Evolutionary conservation across 169 alveolate genomes (phyloP).

Genomic region (Plasmodium relictum): DNA sequence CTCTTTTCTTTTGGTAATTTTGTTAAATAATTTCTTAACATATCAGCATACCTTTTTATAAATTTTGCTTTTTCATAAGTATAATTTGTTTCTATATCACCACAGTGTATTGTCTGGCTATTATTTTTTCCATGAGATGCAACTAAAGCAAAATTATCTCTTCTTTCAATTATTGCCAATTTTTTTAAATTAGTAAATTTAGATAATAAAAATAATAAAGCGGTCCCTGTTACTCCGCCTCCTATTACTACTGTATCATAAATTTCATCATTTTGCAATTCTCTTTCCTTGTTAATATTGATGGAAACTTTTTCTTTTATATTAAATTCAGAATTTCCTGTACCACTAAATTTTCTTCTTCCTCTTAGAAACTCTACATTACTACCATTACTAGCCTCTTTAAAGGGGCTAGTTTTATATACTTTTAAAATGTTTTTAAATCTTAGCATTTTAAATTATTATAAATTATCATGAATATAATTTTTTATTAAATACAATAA

Average conservation of each 20-base stretch:
- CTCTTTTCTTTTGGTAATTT: conserved; percentile 80
- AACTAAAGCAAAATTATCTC: conserved; percentile 86
- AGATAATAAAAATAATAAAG: conserved; percentile 87
- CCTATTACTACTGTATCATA: conserved; percentile 89
- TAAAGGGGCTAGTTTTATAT: conserved; percentile 3
- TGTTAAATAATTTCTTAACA: conserved; percentile 88
- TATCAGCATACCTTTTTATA: conserved; percentile 89
- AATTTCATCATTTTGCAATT: conserved; percentile 49
- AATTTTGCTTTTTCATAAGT: conserved; percentile 86
- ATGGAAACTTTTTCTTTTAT: conserved; percentile 11
- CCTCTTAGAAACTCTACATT: not conserved
- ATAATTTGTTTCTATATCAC: conserved; percentile 91
- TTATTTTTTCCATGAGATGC: conserved; percentile 90
- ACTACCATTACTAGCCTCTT: not conserved
- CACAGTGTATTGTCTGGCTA: conserved; percentile 91
- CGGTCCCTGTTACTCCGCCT: conserved; percentile 92
- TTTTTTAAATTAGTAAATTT: conserved; percentile 86
- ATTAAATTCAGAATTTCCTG: not conserved
- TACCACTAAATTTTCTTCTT: conserved; percentile 15
- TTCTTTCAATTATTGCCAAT: conserved; percentile 87
- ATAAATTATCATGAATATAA: too few relatives aligned
- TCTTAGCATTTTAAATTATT: not conserved
- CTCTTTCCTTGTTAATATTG: conserved; percentile 1
- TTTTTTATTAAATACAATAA: too few relatives aligned
- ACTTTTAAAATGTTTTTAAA: conserved; percentile 1